phyloP scores from a whole-genome alignment of 768 basidiomycete genomes.

The Tylopilus rubrobrunneus region DNA sequence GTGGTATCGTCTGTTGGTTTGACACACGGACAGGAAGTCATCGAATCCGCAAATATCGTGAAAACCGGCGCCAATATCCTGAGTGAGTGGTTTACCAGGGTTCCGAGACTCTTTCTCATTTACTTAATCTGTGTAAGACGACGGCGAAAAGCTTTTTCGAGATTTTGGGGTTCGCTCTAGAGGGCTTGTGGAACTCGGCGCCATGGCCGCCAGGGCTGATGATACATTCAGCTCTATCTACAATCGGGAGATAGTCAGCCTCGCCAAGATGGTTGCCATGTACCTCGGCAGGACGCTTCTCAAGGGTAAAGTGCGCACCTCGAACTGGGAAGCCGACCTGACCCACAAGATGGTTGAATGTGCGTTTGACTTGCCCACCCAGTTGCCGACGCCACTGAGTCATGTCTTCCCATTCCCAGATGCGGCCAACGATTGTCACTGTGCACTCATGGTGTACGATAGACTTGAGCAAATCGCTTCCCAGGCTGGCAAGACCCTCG shows the following conservation, averaged over 20 bases:
- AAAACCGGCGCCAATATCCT: slow-evolving; percentile 50
- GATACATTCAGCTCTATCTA: slow-evolving; percentile 29
- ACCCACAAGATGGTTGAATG: slow-evolving; percentile 38
- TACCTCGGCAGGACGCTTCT: slow-evolving; percentile 37
- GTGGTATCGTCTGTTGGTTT: not conserved
- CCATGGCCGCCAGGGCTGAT: slow-evolving; percentile 40
- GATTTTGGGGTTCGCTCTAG: slow-evolving; percentile 43
- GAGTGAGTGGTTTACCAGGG: slow-evolving; percentile 29
- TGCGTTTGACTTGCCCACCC: slow-evolving; percentile 9
- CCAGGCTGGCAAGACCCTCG: slow-evolving; percentile 15
- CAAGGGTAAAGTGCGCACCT: slow-evolving; percentile 44
- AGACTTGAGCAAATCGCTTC: slow-evolving; percentile 33
- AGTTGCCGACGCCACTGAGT: not conserved
- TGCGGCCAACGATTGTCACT: slow-evolving; percentile 51
- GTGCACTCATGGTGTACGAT: slow-evolving; percentile 42
- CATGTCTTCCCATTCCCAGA: slow-evolving; percentile 26
- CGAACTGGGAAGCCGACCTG: slow-evolving; percentile 44
- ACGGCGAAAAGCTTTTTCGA: slow-evolving; percentile 44
- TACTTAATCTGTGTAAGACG: slow-evolving; percentile 29
- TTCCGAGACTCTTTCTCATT: not conserved
- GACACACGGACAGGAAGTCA: slow-evolving; percentile 35
- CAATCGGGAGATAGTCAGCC: slow-evolving; percentile 39
- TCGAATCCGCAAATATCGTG: slow-evolving; percentile 37
- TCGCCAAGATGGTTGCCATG: slow-evolving; percentile 40
- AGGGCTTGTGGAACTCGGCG: slow-evolving; percentile 45